These are phyloP conservation scores for Bothriochloa decipiens DNA, from an alignment of 176 grass and related monocot species.

Conservation along the genomic window DNA sequence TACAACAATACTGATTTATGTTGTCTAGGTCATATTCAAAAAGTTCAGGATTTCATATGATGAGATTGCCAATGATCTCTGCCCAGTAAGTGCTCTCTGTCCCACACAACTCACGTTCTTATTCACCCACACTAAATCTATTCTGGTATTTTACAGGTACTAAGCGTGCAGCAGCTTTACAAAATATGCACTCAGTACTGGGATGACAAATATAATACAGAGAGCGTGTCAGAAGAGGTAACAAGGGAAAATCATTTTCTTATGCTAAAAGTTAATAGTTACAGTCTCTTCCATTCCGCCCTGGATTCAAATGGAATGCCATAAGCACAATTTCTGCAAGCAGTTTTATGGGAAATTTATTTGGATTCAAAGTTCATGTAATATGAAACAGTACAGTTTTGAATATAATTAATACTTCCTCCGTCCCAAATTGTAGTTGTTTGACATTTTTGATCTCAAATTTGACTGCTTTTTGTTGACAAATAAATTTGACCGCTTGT, in stretches of 20 bases:
- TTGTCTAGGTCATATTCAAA: slow-evolving; percentile 84
- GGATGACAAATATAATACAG: slow-evolving; percentile 96
- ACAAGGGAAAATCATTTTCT: slow-evolving; percentile 23
- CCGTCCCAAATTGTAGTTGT: too few species aligned
- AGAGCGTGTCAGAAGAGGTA: slow-evolving; percentile 88
- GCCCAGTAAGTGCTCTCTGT: slow-evolving; percentile 55
- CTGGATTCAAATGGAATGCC: slow-evolving; percentile 5
- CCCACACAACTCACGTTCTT: background rate
- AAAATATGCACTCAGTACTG: slow-evolving; percentile 96
- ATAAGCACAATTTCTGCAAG: background rate
- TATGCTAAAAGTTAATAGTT: background rate
- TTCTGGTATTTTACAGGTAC: slow-evolving; percentile 59
- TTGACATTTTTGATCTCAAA: too few species aligned
- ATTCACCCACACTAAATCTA: background rate
- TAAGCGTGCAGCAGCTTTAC: slow-evolving; percentile 89
- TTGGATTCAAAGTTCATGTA: background rate
- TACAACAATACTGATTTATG: slow-evolving; percentile 36
- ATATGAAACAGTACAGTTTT: slow-evolving; percentile 21
- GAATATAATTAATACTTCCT: slow-evolving; percentile 2
- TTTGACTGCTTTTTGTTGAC: too few species aligned
- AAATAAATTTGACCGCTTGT: too few species aligned
- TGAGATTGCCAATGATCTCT: slow-evolving; percentile 80
- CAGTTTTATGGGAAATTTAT: slow-evolving; percentile 5
- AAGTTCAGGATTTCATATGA: slow-evolving; percentile 95
- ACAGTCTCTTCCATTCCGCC: background rate